Base-by-base conservation (phyloP, 495 filamentous ascomycete genomes). In the Hyaloscypha variabilis region DNA sequence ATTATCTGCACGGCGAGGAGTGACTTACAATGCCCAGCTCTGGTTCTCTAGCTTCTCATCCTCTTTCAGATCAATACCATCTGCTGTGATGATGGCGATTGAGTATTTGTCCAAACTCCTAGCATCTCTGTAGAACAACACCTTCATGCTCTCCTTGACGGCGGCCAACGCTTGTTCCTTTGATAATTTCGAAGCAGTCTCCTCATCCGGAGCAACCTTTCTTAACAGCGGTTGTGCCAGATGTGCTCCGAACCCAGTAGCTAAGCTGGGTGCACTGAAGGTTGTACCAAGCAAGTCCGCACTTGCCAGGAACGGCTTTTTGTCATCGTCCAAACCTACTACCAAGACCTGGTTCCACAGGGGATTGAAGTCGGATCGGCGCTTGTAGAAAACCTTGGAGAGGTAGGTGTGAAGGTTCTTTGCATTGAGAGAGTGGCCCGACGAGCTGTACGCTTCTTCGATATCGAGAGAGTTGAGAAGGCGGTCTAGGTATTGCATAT, bases 401-500 rank as follows among this genome's bases (percentile, higher is more conserved):
- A 99, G 88, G 78, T 97, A 99, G 72, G 90, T 95, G 85, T 98
- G 94, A 64, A 99, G 86, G 77, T 97, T 96, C 75, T 88, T 88
- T n/a, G 93, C 93, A 77, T 90, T 90, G 67, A 97, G 86, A 72
- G 83, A 83, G 59, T 71, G 67, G 25, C 63, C 58, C 63, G 69
- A 69, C 62, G 64, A 73, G 72, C 60, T 67, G 81, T 99, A 97
- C 65, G 92, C 91, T 80, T 98, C 95, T 74, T 89, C 83, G 81
- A 94, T 92, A 75, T 90, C 87, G 69, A 98, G 89, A 61, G 91
- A 88, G 72, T 84, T 87, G 64, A 99, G 87, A 65, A 96, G 85
- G 60, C 95, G 91, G 83, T 96, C 90, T 26, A 99, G 88, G 78
- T 93, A 92, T 80, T 99, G 95, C 95, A 99, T 98, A 82, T 99